Evolutionary conservation across 2,329 filamentous ascomycete genomes (phyloP).

Genomic region (Cladophialophora chaetospira): DNA sequence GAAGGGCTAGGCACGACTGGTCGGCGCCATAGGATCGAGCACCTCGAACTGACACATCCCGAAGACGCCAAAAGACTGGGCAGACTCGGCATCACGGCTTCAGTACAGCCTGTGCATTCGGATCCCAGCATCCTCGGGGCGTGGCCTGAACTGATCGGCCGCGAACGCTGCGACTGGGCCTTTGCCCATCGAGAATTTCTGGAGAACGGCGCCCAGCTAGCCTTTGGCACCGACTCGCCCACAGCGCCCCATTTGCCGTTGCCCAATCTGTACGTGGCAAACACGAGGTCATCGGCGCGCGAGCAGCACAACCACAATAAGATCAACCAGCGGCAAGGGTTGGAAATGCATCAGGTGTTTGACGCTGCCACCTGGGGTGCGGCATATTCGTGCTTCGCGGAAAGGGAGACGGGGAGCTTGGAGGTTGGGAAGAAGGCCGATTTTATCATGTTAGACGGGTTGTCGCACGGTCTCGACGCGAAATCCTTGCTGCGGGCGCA

Average conservation of each 20-base stretch:
- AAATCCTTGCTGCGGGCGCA: constrained; percentile 45
- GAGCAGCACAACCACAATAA: constrained; percentile 42
- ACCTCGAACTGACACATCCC: constrained; percentile 52
- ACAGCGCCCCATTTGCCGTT: constrained; percentile 51
- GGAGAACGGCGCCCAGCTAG: constrained; percentile 47
- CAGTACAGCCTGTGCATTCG: constrained; percentile 43
- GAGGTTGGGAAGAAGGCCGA: constrained; percentile 47
- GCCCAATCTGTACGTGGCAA: constrained; percentile 53
- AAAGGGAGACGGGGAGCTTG: constrained; percentile 42
- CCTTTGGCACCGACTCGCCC: constrained; percentile 53
- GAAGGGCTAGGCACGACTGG: constrained; percentile 41
- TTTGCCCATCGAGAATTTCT: constrained; percentile 55
- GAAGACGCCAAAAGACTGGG: constrained; percentile 51
- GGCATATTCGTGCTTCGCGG: constrained; percentile 49
- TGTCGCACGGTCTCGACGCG: constrained; percentile 44
- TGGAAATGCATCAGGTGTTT: constrained; percentile 48
- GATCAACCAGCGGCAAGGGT: constrained; percentile 47
- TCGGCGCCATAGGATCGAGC: constrained; percentile 54
- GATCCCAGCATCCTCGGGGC: constrained; percentile 50
- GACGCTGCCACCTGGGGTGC: constrained; percentile 48
- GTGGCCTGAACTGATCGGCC: constrained; percentile 50
- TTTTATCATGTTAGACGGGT: constrained; percentile 41
- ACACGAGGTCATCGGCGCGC: constrained; percentile 49
- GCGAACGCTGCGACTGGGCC: constrained; percentile 48
- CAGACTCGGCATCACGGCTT: constrained; percentile 48